Conservation (phyloP, 2,329 filamentous ascomycete genomes). For the Endoconidiophora polonica region DNA sequence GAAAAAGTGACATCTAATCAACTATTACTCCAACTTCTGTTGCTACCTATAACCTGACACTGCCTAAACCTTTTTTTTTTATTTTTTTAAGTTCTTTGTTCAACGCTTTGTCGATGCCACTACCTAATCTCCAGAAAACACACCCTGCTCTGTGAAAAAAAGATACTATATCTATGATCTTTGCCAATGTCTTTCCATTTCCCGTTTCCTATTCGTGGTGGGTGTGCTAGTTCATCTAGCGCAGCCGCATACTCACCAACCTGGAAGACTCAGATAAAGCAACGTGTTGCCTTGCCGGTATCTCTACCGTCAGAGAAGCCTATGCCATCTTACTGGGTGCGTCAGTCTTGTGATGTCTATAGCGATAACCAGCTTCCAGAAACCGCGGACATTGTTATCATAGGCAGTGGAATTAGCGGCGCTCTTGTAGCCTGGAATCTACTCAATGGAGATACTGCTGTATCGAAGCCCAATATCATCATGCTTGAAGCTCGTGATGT, state of each 20-base stretch:
- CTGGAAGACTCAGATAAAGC: slow-evolving; percentile 5
- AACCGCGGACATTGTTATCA: slow-evolving; percentile 31
- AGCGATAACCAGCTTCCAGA: slow-evolving; percentile 19
- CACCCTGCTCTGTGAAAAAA: too few species aligned
- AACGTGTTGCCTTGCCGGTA: slow-evolving; percentile 2
- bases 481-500: slow-evolving; percentile 22
- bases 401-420: slow-evolving; percentile 39
- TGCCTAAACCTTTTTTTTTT: too few species aligned
- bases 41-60: too few species aligned
- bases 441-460: slow-evolving; percentile 11
- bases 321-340: slow-evolving; percentile 14
- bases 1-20: too few species aligned
- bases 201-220: slow-evolving; percentile 8
- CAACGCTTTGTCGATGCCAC: too few species aligned
- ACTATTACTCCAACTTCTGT: too few species aligned
- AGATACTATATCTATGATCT: too few species aligned
- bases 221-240: background rate
- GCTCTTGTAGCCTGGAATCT: slow-evolving; percentile 22
- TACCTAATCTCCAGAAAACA: too few species aligned
- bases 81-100: too few species aligned
- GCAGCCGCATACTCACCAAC: background rate
- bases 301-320: background rate
- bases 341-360: slow-evolving; percentile 15
- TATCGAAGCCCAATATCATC: slow-evolving; percentile 14
- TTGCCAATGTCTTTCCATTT: slow-evolving; percentile 8